Conservation (phyloP, 768 basidiomycete species). For the Psilocybe cyanescens region DNA sequence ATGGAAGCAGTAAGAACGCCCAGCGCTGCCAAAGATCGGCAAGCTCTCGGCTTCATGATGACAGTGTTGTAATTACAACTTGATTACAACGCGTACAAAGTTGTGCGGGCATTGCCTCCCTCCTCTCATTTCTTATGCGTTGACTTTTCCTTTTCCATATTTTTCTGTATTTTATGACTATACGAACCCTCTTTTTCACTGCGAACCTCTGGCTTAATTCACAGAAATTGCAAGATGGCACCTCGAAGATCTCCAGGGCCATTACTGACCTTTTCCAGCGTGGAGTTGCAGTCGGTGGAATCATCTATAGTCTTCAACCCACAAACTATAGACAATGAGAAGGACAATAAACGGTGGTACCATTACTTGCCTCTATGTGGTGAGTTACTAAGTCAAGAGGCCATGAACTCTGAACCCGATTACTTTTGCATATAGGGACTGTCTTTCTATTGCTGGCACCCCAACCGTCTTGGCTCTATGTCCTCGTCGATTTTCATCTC, state of each 20-base stretch:
- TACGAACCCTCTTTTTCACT: neutral
- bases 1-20: neutral
- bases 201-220: neutral
- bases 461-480: slow-evolving; percentile 72
- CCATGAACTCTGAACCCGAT: neutral
- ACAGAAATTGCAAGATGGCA: slow-evolving; percentile 9
- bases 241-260: slow-evolving; percentile 24
- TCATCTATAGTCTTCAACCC: slow-evolving; percentile 20
- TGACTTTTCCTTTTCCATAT: neutral
- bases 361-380: slow-evolving; percentile 61
- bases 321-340: slow-evolving; percentile 19
- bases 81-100: neutral
- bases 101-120: neutral
- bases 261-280: slow-evolving; percentile 22
- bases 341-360: slow-evolving; percentile 52
- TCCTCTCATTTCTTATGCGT: slow-evolving; percentile 2
- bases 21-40: neutral
- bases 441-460: slow-evolving; percentile 67
- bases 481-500: slow-evolving; percentile 72
- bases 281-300: slow-evolving; percentile 23
- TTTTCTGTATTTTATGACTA: slow-evolving; percentile 3
- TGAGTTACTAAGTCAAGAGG: slow-evolving; percentile 22
- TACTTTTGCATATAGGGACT: slow-evolving; percentile 30
- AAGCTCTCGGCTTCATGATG: neutral
- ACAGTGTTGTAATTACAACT: neutral